These are phyloP conservation scores for Candida tetrigidarum DNA, from an alignment of 1,139 yeast species.

Conservation along the genomic window DNA sequence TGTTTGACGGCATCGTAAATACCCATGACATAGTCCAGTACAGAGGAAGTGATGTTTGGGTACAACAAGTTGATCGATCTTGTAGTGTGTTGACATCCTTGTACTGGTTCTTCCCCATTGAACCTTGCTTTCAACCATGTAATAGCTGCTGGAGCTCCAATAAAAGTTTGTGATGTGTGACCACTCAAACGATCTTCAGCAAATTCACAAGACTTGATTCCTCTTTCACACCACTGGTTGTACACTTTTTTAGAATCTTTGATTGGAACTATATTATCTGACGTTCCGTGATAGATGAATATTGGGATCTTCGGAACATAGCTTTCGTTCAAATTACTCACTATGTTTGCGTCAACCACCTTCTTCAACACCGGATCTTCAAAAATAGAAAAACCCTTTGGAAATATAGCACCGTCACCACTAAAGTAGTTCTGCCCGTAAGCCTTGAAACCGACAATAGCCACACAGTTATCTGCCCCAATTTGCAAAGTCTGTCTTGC, in stretches of 20 bases:
- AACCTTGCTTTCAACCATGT: slow-evolving; percentile 28
- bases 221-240: slow-evolving; percentile 36
- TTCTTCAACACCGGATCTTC: slow-evolving; percentile 18
- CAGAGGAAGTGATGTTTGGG: slow-evolving; percentile 18
- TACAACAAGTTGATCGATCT: slow-evolving; percentile 30
- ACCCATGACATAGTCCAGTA: background rate
- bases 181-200: slow-evolving; percentile 29
- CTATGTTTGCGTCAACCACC: slow-evolving; percentile 25
- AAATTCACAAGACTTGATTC: slow-evolving; percentile 34
- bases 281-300: slow-evolving; percentile 36
- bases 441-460: no score
- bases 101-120: slow-evolving; percentile 25
- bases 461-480: no score
- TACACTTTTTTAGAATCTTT: slow-evolving; percentile 28
- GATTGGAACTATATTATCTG: slow-evolving; percentile 35
- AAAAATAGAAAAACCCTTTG: slow-evolving; percentile 22
- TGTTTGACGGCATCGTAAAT: background rate
- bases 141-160: slow-evolving; percentile 35
- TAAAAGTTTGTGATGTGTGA: slow-evolving; percentile 27
- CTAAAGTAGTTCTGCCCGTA: slow-evolving; percentile 16
- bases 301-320: slow-evolving; percentile 35
- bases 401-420: slow-evolving; percentile 22
- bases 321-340: slow-evolving; percentile 20
- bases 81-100: slow-evolving; percentile 29
- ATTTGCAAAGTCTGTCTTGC: no score